Percentiles rank a stretch among this genome's conserved stretches.
These are phyloP conservation scores for Plasmodium malariae DNA, from an alignment of 169 alveolate genomes.

Conservation along the genomic window DNA sequence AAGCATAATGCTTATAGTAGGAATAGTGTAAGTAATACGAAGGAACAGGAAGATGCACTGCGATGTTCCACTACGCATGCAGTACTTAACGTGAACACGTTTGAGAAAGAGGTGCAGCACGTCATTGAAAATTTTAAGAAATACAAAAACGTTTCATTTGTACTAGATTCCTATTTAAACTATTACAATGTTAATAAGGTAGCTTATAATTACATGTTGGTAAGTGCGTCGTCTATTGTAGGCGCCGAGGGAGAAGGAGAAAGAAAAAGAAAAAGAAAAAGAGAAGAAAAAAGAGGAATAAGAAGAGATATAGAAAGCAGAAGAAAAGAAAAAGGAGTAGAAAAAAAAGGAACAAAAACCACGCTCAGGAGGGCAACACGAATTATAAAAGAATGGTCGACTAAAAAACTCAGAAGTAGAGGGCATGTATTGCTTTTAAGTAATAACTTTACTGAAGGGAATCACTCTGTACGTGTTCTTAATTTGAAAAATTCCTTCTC, in stretches of 20 bases:
- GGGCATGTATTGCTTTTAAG: too few relatives aligned
- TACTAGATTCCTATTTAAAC: conserved; percentile 3
- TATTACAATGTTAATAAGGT: background rate
- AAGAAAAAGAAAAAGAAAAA: background rate
- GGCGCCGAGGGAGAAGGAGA: background rate
- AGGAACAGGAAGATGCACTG: too few relatives aligned
- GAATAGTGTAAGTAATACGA: background rate
- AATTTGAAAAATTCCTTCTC: too few relatives aligned
- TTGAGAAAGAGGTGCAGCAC: conserved; percentile 14
- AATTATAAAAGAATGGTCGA: too few relatives aligned
- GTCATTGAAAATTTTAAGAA: background rate
- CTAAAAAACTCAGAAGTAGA: too few relatives aligned
- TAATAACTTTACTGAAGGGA: too few relatives aligned
- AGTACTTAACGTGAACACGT: background rate
- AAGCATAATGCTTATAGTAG: background rate
- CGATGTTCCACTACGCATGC: background rate
- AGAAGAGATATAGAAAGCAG: too few relatives aligned
- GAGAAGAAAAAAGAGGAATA: background rate
- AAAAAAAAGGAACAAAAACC: too few relatives aligned
- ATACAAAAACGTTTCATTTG: conserved; percentile 13
- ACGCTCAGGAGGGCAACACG: too few relatives aligned
- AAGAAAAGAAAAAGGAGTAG: too few relatives aligned
- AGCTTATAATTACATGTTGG: conserved; percentile 33
- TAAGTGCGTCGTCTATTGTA: conserved; percentile 1
- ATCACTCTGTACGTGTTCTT: too few relatives aligned